phyloP scores from a whole-genome alignment of 257 asterid species.

The Scutellaria barbata region DNA sequence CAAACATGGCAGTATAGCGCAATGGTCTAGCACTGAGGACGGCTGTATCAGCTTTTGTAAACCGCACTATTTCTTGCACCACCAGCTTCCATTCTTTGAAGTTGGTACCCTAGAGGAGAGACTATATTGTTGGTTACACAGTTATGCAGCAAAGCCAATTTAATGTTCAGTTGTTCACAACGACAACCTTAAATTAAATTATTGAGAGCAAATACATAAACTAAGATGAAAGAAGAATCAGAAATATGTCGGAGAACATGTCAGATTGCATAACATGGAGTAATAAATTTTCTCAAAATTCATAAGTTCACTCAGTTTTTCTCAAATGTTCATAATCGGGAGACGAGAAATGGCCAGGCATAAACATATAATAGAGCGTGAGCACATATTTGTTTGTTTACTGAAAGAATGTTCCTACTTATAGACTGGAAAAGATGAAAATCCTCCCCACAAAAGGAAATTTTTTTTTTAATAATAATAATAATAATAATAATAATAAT shows the following conservation, averaged over 20 bases:
- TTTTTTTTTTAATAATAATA: too few species aligned
- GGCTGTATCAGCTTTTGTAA: constrained; percentile 64
- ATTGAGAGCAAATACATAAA: constrained; percentile 3
- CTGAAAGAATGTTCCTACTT: background rate
- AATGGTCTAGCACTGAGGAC: constrained; percentile 64
- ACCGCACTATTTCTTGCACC: constrained; percentile 84
- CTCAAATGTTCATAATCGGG: background rate
- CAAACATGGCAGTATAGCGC: constrained; percentile 71
- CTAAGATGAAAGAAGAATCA: constrained; percentile 19
- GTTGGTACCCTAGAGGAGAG: constrained; percentile 73
- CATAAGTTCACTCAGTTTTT: background rate
- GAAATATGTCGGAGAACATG: constrained; percentile 2
- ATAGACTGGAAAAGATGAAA: constrained; percentile 4
- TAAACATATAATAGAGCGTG: background rate
- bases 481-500: too few species aligned
- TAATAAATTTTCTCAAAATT: background rate
- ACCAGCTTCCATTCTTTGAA: constrained; percentile 97
- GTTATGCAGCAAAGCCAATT: constrained; percentile 35
- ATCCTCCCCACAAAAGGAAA: background rate
- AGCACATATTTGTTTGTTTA: background rate
- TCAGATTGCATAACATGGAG: constrained; percentile 12
- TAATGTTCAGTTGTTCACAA: background rate
- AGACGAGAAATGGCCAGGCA: background rate
- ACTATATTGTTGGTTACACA: constrained; percentile 43
- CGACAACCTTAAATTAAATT: constrained; percentile 16